phyloP scores from a whole-genome alignment of 2,329 filamentous ascomycete genomes.

The Cercospora beticola region DNA sequence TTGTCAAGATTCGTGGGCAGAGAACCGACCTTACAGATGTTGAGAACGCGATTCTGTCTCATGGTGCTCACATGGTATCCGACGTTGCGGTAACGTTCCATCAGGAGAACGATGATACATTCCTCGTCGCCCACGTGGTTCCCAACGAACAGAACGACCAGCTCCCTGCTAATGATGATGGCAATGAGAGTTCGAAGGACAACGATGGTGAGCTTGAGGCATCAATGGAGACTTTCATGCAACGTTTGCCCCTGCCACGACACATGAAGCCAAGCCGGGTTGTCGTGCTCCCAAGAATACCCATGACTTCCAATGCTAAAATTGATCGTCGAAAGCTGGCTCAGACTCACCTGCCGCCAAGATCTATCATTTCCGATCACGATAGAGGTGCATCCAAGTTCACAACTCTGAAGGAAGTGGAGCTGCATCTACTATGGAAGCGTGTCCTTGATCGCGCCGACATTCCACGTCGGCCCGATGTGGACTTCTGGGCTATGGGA shows the following conservation, averaged over 20 bases:
- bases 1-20: conserved; percentile 50
- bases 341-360: conserved; percentile 23
- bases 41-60: conserved; percentile 36
- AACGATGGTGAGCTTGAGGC: conserved; percentile 1
- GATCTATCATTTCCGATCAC: background rate
- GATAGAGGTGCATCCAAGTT: background rate
- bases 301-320: conserved; percentile 36
- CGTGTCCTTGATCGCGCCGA: conserved; percentile 16
- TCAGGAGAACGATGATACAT: conserved; percentile 24
- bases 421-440: conserved; percentile 22
- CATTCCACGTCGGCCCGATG: conserved; percentile 21
- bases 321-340: conserved; percentile 33
- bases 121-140: conserved; percentile 41
- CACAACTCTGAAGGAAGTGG: conserved; percentile 18
- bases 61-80: conserved; percentile 30
- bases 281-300: conserved; percentile 32
- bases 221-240: conserved; percentile 24
- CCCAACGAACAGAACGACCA: conserved; percentile 17
- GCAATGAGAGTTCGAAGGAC: background rate
- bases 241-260: conserved; percentile 36
- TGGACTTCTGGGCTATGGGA: conserved; percentile 47
- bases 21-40: conserved; percentile 52
- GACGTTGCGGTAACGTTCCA: conserved; percentile 31
- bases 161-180: background rate
- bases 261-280: conserved; percentile 42